phyloP scores from a whole-genome alignment of 2,329 filamentous ascomycete genomes.

The Colletotrichum liriopes region DNA sequence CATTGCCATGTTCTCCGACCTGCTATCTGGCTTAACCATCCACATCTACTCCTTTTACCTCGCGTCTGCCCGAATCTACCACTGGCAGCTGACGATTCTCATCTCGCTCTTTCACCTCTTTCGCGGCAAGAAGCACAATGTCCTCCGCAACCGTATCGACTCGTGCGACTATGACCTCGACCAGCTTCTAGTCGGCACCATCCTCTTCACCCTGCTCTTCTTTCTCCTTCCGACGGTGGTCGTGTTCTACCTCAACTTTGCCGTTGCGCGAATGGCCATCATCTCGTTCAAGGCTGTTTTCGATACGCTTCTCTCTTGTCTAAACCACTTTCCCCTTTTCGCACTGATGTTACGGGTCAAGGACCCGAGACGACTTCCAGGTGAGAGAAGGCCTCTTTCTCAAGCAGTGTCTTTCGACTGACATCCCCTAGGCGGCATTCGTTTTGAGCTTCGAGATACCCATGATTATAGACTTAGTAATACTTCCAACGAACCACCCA shows the following conservation, averaged over 20 bases:
- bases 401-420: conserved; percentile 67
- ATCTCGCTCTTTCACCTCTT: conserved; percentile 99
- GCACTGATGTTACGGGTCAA: conserved; percentile 96
- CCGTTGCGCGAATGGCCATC: conserved; percentile 93
- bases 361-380: conserved; percentile 90
- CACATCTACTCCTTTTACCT: conserved; percentile 99
- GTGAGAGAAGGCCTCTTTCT: conserved; percentile 58
- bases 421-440: conserved; percentile 77
- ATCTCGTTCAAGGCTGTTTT: conserved; percentile 93
- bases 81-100: conserved; percentile 98
- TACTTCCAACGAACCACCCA: conserved; percentile 68
- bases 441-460: conserved; percentile 89
- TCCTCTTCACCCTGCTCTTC: conserved; percentile 94
- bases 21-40: conserved; percentile 90
- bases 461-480: conserved; percentile 64
- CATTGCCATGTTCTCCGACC: conserved; percentile 94
- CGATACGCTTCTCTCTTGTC: conserved; percentile 91
- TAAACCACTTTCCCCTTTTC: conserved; percentile 98
- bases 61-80: conserved; percentile 95
- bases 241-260: conserved; percentile 98
- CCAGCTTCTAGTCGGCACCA: conserved; percentile 95
- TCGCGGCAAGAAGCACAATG: conserved; percentile 97
- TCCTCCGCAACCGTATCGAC: conserved; percentile 96
- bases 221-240: conserved; percentile 95
- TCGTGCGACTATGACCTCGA: conserved; percentile 99